Base-by-base conservation (phyloP, 225 moss, liverwort and hornwort species). In the Pseudoscleropodium purum region DNA sequence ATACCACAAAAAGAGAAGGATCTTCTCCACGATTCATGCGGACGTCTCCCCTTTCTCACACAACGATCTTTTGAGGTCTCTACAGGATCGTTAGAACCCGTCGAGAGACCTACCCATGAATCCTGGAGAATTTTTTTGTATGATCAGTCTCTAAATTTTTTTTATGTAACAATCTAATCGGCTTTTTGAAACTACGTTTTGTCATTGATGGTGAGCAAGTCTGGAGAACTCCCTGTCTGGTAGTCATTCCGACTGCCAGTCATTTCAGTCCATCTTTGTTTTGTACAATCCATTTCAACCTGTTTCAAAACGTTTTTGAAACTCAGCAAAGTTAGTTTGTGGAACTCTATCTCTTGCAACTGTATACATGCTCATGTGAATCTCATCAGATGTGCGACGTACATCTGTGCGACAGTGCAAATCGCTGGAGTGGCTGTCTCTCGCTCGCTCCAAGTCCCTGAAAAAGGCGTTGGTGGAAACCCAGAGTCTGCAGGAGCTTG, bases 361-460 rank as follows among this genome's bases (percentile, higher is more conserved):
- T 20, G 18, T 7, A 56, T 18, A 52, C 11, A 7, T 34, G 77
- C 77, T 36, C 52, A 14, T 34, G 34, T 33, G 20, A 34, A 76
- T 34, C 13, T 52, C 5, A 54, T 54, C 54, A 15, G 37, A 78
- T 15, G 78, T 78, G 78, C 23, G 23, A 12, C 76, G 15, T 75
- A 70, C 6, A 3, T 47, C 74, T 88, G 52, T 75, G 47, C 4
- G 45, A 89, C 95, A 98, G 98, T 97, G 96, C 81, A 89, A 91
- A 33, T 91, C 95, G 16, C 85, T 99, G 89, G 94, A 99, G 87
- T 94, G 96, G 92, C 89, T 97, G 12, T 93, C 93, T 26, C 76
- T 99, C 31, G 89, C 93, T 20, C 95, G 95, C 29, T 96, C 95
- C 10, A 94, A 94, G 79, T 79, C 89, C 14, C 84, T 99, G 77